Percentiles rank a stretch among this genome's conserved stretches.
phyloP scores from a whole-genome alignment of 352 stramenopile genomes.

The Phytophthora idaei region DNA sequence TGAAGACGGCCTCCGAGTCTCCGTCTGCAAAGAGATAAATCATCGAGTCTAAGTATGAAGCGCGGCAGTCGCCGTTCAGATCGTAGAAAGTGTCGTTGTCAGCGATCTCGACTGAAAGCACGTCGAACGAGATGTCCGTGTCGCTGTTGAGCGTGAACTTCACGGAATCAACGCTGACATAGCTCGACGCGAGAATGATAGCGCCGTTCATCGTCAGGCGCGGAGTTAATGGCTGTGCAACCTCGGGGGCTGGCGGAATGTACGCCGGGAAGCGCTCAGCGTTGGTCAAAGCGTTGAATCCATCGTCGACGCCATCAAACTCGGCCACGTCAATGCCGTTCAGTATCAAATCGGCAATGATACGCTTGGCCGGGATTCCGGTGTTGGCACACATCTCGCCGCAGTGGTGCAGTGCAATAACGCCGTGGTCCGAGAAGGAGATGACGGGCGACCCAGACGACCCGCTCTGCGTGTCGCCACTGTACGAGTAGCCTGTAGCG shows the following conservation, averaged over 20 bases:
- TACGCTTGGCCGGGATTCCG: slow-evolving; percentile 49
- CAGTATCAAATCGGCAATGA: slow-evolving; percentile 49
- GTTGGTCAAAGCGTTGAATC: slow-evolving; percentile 24
- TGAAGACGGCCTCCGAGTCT: slow-evolving; percentile 33
- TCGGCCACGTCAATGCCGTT: slow-evolving; percentile 38
- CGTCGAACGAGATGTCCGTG: slow-evolving; percentile 56
- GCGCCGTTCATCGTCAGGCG: slow-evolving; percentile 31
- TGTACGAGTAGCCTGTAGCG: slow-evolving; percentile 57
- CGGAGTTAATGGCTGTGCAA: slow-evolving; percentile 18
- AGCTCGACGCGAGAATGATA: slow-evolving; percentile 39
- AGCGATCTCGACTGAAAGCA: slow-evolving; percentile 66
- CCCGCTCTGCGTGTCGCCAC: slow-evolving; percentile 63
- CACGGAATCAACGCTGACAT: slow-evolving; percentile 59
- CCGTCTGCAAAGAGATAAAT: slow-evolving; percentile 60
- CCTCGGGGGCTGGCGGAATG: slow-evolving; percentile 26
- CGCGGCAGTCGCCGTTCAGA: slow-evolving; percentile 68
- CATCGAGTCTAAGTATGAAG: slow-evolving; percentile 62
- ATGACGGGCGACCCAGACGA: slow-evolving; percentile 71
- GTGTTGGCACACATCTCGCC: slow-evolving; percentile 65
- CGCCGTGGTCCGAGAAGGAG: slow-evolving; percentile 51
- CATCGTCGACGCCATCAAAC: slow-evolving; percentile 47
- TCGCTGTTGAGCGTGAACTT: slow-evolving; percentile 49
- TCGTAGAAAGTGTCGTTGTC: slow-evolving; percentile 60
- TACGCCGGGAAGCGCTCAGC: slow-evolving; percentile 47
- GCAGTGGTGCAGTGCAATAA: slow-evolving; percentile 77